Conservation (phyloP, 768 basidiomycete species). For the Boletus sp. region DNA sequence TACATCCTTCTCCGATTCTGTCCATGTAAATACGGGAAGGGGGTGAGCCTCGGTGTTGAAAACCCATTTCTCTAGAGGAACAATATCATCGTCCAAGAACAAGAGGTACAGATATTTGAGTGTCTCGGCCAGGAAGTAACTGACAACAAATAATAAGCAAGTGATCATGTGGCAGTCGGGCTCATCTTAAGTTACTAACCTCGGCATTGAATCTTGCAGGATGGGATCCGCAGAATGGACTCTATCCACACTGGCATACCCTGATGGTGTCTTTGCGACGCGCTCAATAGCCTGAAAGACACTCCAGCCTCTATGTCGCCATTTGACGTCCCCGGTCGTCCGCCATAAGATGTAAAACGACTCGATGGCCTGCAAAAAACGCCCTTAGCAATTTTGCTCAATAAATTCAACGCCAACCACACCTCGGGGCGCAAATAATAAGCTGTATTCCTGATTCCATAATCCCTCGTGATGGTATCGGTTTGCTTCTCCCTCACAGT, state of each 20-base stretch:
- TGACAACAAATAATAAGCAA: slow-evolving; percentile 9
- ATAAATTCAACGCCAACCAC: slow-evolving; percentile 11
- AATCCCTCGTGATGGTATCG: slow-evolving; percentile 47
- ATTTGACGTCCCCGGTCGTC: slow-evolving; percentile 61
- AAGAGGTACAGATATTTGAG: slow-evolving; percentile 74
- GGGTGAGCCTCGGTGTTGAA: slow-evolving; percentile 79
- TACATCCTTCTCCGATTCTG: slow-evolving; percentile 44
- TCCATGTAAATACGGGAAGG: slow-evolving; percentile 69
- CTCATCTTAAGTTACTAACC: slow-evolving; percentile 41
- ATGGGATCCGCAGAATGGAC: slow-evolving; percentile 44
- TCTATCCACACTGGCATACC: slow-evolving; percentile 58
- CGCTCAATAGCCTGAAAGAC: slow-evolving; percentile 68
- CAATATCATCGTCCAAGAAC: slow-evolving; percentile 61
- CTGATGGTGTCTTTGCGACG: slow-evolving; percentile 53
- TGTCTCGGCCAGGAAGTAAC: slow-evolving; percentile 58
- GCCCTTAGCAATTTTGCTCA: not conserved
- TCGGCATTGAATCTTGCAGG: slow-evolving; percentile 66
- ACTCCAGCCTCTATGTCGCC: slow-evolving; percentile 71
- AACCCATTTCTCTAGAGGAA: slow-evolving; percentile 56
- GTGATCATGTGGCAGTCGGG: not conserved
- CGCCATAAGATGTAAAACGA: slow-evolving; percentile 72
- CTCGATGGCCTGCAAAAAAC: slow-evolving; percentile 57
- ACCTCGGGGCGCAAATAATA: slow-evolving; percentile 77
- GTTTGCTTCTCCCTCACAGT: slow-evolving; percentile 19
- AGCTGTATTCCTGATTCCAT: slow-evolving; percentile 40